phyloP scores from a whole-genome alignment of 2,329 filamentous ascomycete genomes.

The Penicillium sp. region DNA sequence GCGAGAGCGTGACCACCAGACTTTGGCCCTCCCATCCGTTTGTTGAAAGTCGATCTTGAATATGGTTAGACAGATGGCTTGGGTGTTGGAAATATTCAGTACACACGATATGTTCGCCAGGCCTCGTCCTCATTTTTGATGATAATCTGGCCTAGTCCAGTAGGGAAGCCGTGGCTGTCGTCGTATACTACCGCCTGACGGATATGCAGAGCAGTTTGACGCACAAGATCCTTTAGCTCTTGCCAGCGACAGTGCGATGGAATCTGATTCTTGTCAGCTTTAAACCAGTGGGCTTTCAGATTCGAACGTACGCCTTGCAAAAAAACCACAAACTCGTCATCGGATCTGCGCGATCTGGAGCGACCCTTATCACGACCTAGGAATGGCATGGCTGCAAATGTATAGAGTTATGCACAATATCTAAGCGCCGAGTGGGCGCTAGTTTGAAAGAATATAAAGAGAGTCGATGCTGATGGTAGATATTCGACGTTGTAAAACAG shows the following conservation, averaged over 20 bases:
- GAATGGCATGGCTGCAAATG: slow-evolving; percentile 30
- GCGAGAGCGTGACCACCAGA: slow-evolving; percentile 44
- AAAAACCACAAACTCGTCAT: slow-evolving; percentile 49
- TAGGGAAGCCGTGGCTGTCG: slow-evolving; percentile 44
- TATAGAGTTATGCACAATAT: neutral
- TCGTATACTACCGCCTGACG: slow-evolving; percentile 48
- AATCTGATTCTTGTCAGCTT: slow-evolving; percentile 33
- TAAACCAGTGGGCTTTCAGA: neutral
- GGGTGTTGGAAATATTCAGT: neutral
- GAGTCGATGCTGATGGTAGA: slow-evolving; percentile 1
- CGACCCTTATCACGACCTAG: slow-evolving; percentile 36
- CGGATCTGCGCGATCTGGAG: slow-evolving; percentile 33
- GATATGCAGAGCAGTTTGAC: slow-evolving; percentile 46
- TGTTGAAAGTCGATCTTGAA: slow-evolving; percentile 42
- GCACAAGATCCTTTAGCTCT: slow-evolving; percentile 47
- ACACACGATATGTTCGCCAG: slow-evolving; percentile 46
- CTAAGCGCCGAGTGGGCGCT: neutral
- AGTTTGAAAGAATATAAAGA: neutral
- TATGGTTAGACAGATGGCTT: slow-evolving; percentile 11
- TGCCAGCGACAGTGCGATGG: slow-evolving; percentile 48
- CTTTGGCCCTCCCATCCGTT: slow-evolving; percentile 47
- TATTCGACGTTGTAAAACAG: slow-evolving; percentile 17
- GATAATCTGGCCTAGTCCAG: slow-evolving; percentile 47
- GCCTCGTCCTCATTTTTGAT: slow-evolving; percentile 48
- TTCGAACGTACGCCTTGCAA: slow-evolving; percentile 41